Percentiles rank a stretch among this genome's conserved stretches.
Evolutionary conservation across 495 filamentous ascomycete species (phyloP).

Genomic region (Aspergillus cristatus): DNA sequence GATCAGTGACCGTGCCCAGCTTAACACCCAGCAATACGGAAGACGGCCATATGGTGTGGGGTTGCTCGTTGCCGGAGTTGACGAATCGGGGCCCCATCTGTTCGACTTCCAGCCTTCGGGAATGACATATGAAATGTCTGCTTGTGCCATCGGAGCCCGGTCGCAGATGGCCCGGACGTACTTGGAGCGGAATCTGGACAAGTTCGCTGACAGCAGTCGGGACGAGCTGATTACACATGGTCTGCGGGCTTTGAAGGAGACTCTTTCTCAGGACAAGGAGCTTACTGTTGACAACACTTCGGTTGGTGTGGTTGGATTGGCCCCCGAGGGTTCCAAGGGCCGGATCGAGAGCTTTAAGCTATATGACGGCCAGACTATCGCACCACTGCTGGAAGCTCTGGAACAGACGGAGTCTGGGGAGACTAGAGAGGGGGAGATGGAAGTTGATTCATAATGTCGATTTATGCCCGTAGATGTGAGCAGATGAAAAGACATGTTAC

Average conservation of each 20-base stretch:
- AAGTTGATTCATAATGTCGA: slow-evolving; percentile 61
- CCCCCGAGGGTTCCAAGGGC: slow-evolving; percentile 35
- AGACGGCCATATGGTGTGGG: slow-evolving; percentile 96
- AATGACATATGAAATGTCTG: slow-evolving; percentile 92
- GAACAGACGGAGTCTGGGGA: slow-evolving; percentile 66
- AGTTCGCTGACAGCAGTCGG: slow-evolving; percentile 59
- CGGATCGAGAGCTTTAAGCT: slow-evolving; percentile 78
- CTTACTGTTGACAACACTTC: slow-evolving; percentile 93
- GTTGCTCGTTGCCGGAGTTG: slow-evolving; percentile 85
- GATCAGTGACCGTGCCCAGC: slow-evolving; percentile 93
- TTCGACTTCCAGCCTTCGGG: slow-evolving; percentile 98
- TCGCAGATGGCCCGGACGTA: slow-evolving; percentile 97
- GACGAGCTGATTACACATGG: slow-evolving; percentile 90
- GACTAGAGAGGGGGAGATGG: slow-evolving; percentile 64
- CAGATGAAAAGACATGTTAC: too few species aligned
- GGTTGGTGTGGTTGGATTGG: slow-evolving; percentile 69
- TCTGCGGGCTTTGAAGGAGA: slow-evolving; percentile 87
- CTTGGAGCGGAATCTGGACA: slow-evolving; percentile 80
- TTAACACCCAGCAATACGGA: slow-evolving; percentile 95
- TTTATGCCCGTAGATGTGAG: slow-evolving; percentile 32
- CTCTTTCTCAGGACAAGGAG: slow-evolving; percentile 92
- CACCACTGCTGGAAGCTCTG: slow-evolving; percentile 51
- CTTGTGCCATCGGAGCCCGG: slow-evolving; percentile 89
- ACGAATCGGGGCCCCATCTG: slow-evolving; percentile 85
- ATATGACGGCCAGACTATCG: slow-evolving; percentile 81